Conservation (phyloP, 768 basidiomycete species). For the Leucocoprinus sp. region DNA sequence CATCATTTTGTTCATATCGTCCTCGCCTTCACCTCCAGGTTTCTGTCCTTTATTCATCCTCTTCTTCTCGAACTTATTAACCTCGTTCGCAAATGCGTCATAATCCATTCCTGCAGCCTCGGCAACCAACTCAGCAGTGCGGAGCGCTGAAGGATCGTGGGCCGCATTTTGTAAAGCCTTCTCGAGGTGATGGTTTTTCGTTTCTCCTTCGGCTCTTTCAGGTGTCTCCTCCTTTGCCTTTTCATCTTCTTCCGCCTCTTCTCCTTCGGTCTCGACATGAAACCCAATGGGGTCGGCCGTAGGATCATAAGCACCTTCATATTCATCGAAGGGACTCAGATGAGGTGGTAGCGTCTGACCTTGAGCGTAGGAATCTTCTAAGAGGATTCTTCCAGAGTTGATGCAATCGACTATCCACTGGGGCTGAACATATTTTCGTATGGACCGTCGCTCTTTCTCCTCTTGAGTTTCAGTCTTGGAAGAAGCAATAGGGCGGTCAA, state of each 20-base stretch:
- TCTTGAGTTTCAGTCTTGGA: conserved; percentile 44
- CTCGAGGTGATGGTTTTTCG: conserved; percentile 4
- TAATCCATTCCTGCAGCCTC: conserved; percentile 83
- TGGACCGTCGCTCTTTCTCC: conserved; percentile 52
- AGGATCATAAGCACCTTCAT: conserved; percentile 70
- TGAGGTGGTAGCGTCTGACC: conserved; percentile 88
- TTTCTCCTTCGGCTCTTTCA: conserved; percentile 13
- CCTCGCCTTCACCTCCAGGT: conserved; percentile 41
- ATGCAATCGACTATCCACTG: conserved; percentile 98
- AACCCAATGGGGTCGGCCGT: conserved; percentile 30
- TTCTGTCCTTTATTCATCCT: conserved; percentile 18
- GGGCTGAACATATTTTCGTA: conserved; percentile 87
- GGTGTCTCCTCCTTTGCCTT: conserved; percentile 14
- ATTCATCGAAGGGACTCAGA: conserved; percentile 89
- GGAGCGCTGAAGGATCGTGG: conserved; percentile 56
- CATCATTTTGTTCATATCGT: conserved; percentile 96
- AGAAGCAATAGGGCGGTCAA: conserved; percentile 69
- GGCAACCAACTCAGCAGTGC: conserved; percentile 86
- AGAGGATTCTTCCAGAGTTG: conserved; percentile 76
- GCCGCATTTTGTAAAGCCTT: conserved; percentile 11
- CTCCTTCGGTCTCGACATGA: conserved; percentile 26
- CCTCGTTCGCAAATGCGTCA: conserved; percentile 67
- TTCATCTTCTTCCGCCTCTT: conserved; percentile 23
- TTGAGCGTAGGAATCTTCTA: conserved; percentile 80
- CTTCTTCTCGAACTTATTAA: conserved; percentile 50